Evolutionary conservation across 495 filamentous ascomycete genomes (phyloP).

Genomic region (Letharia columbiana): DNA sequence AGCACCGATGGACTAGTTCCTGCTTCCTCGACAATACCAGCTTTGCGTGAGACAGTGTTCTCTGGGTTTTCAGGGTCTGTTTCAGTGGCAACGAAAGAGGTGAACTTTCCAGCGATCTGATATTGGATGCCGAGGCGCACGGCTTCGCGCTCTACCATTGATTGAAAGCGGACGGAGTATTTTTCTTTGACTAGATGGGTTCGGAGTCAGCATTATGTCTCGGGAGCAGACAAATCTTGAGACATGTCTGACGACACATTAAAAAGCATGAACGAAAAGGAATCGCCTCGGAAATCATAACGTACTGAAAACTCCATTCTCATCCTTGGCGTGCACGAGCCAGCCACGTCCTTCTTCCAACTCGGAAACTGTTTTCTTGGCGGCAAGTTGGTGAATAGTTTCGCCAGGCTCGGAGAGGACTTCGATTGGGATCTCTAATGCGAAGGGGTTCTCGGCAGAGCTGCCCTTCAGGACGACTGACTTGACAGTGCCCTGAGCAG

Average conservation of each 20-base stretch:
- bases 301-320: conserved; percentile 29
- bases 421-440: conserved; percentile 54
- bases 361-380: conserved; percentile 56
- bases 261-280: no score
- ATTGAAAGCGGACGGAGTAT: conserved; percentile 39
- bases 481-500: conserved; percentile 38
- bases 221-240: no score
- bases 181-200: conserved; percentile 34
- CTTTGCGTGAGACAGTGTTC: conserved; percentile 4
- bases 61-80: conserved; percentile 25
- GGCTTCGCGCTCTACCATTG: conserved; percentile 54
- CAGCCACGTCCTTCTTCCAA: conserved; percentile 63
- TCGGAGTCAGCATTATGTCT: no score
- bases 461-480: conserved; percentile 50
- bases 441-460: conserved; percentile 45
- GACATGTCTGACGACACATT: no score
- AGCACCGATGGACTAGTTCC: conserved; percentile 15
- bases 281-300: no score
- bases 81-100: conserved; percentile 61
- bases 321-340: conserved; percentile 45
- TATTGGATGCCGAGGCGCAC: conserved; percentile 53
- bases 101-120: conserved; percentile 59
- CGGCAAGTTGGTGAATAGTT: conserved; percentile 62
- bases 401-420: conserved; percentile 37
- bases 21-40: conserved; percentile 17